Evolutionary conservation across 164 flowering plant genomes (phyloP), one percentile per base, ranked within the genome.

Genomic region (Paratinospora sagittata): DNA sequence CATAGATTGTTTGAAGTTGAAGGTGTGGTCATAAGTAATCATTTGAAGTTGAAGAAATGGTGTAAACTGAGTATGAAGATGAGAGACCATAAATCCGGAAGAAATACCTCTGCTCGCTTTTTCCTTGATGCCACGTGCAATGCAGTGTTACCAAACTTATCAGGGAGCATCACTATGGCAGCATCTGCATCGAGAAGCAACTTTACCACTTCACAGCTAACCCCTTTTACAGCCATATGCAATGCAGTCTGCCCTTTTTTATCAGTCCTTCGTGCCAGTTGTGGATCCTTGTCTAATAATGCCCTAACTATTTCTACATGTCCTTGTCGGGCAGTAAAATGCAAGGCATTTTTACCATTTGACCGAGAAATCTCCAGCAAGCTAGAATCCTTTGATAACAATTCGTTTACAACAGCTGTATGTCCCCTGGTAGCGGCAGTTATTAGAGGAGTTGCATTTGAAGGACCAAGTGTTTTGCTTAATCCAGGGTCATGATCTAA

Each of bases 201-300:
- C 74, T 74, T 87, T 47, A 92, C 97, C 55, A 82, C 91, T 66
- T 90, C 90, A 78, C 82, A 81, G 82, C 78, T 86, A 67, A 73
- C 75, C 69, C 97, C 97, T 84, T 91, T 91, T 12, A 88, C 97
- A 72, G 93, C 95, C 97, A 90, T 90, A 75, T 91, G 97, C 72
- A 91, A 70, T 14, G 97, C 89, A 60, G 95, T 91, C 73, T 91
- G 97, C 37, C 97, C 90, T 76, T 91, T 91, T 84, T 88, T 91
- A 77, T 91, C 97, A 45, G 83, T 88, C 71, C 86, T 84, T 43
- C 90, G 84, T 19, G 93, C 95, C 82, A 91, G 71, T 21, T 86
- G 93, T 30, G 90, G 82, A 82, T 88, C 91, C 72, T 83, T 86
- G 21, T 81, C 80, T 2, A 91, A 89, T 76, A 91, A 75, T 24